A percentile compares a stretch with the other conserved stretches of the same genome.
Evolutionary conservation across 2,329 filamentous ascomycete genomes (phyloP).

Genomic region (Ophiostoma himal-ulmi): DNA sequence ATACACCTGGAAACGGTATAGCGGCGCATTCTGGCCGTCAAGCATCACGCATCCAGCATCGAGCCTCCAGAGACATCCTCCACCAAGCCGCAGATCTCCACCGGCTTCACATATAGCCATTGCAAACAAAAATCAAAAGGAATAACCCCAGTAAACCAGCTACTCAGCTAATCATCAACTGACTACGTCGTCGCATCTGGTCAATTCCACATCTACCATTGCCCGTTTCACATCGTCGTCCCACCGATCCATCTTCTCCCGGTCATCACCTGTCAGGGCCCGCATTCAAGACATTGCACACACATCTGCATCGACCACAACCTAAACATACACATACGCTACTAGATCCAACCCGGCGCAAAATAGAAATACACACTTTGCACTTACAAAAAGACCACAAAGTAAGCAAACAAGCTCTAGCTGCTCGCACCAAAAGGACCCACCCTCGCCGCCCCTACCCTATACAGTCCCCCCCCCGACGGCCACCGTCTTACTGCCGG

Average conservation of each 20-base stretch:
- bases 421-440: conserved; percentile 9
- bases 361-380: conserved; percentile 4
- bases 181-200: background rate
- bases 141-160: background rate
- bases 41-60: conserved; percentile 14
- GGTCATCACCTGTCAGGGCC: conserved; percentile 2
- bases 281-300: background rate
- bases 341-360: background rate
- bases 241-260: background rate
- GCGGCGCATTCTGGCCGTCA: conserved; percentile 3
- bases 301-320: conserved; percentile 1
- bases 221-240: background rate
- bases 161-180: background rate
- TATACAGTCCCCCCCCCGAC: background rate
- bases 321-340: background rate
- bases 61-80: conserved; percentile 10
- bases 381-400: conserved; percentile 9
- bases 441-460: conserved; percentile 7
- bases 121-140: background rate
- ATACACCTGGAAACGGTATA: background rate
- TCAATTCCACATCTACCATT: background rate
- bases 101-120: conserved; percentile 7
- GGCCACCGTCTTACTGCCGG: conserved; percentile 15
- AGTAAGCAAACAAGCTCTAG: conserved; percentile 6
- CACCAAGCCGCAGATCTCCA: conserved; percentile 10